Conservation (phyloP, 2,329 filamentous ascomycete genomes). For the Aaosphaeria pasadenensis region DNA sequence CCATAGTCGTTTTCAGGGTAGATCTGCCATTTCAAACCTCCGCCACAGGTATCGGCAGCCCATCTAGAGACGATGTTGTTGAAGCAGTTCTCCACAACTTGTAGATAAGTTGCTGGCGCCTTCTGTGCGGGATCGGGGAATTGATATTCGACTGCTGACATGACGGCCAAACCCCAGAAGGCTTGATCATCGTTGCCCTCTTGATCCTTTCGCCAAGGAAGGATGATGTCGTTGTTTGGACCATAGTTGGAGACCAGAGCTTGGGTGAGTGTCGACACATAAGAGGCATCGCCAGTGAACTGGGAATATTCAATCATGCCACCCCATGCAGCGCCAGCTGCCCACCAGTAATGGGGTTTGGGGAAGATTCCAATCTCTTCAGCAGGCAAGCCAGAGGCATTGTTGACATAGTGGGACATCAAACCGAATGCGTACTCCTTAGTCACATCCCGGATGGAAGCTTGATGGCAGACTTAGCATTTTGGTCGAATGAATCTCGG, state of each 20-base stretch:
- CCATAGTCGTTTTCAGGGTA: constrained; percentile 69
- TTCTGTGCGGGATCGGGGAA: constrained; percentile 58
- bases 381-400: constrained; percentile 15
- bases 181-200: constrained; percentile 71
- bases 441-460: constrained; percentile 26
- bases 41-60: constrained; percentile 65
- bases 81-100: constrained; percentile 69
- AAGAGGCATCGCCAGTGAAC: constrained; percentile 45
- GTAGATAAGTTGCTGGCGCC: constrained; percentile 53
- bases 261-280: constrained; percentile 41
- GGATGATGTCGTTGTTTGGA: constrained; percentile 42
- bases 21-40: constrained; percentile 81
- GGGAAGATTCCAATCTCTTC: constrained; percentile 41
- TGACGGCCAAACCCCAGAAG: constrained; percentile 68
- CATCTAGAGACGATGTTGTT: constrained; percentile 68
- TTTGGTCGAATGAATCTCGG: not conserved
- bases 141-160: constrained; percentile 67
- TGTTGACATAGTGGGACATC: constrained; percentile 34
- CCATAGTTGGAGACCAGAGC: constrained; percentile 43
- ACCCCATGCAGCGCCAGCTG: constrained; percentile 40
- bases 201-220: constrained; percentile 38
- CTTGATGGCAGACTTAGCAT: constrained; percentile 4
- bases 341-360: constrained; percentile 50
- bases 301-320: constrained; percentile 44
- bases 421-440: constrained; percentile 30